phyloP scores from a whole-genome alignment of 2,329 filamentous ascomycete species.

The Graphiopsis chlorocephala region DNA sequence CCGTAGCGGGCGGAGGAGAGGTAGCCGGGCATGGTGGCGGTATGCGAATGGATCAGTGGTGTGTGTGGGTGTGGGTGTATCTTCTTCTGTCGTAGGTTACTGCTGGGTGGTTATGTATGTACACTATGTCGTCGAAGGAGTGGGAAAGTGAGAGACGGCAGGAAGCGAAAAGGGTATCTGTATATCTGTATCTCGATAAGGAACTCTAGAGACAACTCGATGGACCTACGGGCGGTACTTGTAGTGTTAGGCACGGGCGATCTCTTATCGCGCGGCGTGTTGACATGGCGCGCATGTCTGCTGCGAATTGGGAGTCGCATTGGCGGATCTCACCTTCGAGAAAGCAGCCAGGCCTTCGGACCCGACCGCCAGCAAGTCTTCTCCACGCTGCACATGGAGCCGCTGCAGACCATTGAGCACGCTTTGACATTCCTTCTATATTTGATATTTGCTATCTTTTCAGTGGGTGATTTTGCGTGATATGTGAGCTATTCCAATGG shows the following conservation, averaged over 20 bases:
- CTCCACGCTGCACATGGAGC: constrained; percentile 23
- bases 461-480: background rate
- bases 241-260: constrained; percentile 4
- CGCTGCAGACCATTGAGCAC: constrained; percentile 18
- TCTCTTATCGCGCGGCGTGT: constrained; percentile 15
- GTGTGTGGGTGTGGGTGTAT: background rate
- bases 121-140: background rate
- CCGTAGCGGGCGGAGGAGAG: constrained; percentile 68
- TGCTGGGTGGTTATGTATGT: constrained; percentile 5
- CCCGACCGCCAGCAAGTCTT: constrained; percentile 18
- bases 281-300: constrained; percentile 4
- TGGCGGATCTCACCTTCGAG: constrained; percentile 1
- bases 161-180: background rate
- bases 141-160: background rate
- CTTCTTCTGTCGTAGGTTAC: background rate
- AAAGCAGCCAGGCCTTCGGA: constrained; percentile 15
- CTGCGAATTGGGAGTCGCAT: constrained; percentile 5
- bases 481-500: background rate
- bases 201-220: background rate
- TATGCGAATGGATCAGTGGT: background rate
- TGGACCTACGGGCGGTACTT: constrained; percentile 11
- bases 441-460: background rate
- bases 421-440: constrained; percentile 17
- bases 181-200: constrained; percentile 2
- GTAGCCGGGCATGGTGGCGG: constrained; percentile 41